Evolutionary conservation across 164 flowering plant genomes (phyloP).

Genomic region (Tetrastigma voinierianum): DNA sequence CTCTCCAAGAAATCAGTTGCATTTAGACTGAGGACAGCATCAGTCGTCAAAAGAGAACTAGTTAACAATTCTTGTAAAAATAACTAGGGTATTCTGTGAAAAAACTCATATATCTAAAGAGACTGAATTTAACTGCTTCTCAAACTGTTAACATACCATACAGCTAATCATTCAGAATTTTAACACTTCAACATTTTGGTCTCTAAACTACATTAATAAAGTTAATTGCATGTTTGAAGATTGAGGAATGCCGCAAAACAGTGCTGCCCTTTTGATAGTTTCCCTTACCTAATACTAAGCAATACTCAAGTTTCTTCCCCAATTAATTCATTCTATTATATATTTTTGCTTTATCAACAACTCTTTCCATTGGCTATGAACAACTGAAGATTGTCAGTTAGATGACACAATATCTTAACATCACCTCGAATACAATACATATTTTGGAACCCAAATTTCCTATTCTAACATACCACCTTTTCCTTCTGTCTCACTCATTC

Average conservation of each 20-base stretch:
- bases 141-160: neutral
- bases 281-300: neutral
- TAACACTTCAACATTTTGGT: neutral
- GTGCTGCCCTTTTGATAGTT: neutral
- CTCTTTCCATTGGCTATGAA: no score
- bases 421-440: no score
- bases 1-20: slow-evolving; percentile 73
- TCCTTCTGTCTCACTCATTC: no score
- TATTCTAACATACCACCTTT: no score
- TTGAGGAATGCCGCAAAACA: neutral
- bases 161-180: neutral
- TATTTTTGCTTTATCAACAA: neutral
- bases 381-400: no score
- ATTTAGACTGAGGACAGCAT: slow-evolving; percentile 46
- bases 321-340: neutral
- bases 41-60: slow-evolving; percentile 1
- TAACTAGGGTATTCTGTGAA: neutral
- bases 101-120: neutral
- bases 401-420: no score
- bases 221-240: neutral
- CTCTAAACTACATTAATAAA: neutral
- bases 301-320: neutral
- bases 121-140: neutral
- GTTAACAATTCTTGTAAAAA: neutral
- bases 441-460: no score